Base-by-base conservation (phyloP, 1,284 basidiomycete species). In the Phellinidium pouzarii region DNA sequence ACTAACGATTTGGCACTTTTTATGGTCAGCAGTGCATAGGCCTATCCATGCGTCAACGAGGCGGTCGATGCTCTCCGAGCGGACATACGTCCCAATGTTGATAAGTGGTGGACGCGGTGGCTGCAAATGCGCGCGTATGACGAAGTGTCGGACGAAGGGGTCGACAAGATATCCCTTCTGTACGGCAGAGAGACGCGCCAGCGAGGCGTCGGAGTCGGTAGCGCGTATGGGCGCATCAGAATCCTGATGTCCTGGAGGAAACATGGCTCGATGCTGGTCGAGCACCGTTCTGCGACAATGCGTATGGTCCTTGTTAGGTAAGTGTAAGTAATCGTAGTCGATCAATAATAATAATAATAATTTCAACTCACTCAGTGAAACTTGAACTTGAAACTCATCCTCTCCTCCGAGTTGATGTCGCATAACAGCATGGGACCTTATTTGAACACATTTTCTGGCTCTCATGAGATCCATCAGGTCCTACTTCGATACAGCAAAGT, bases 11-110 rank as follows among this genome's bases (percentile, higher is more conserved):
- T 97, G 94, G 59, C 78, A 82, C 49, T 68, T 69, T 58, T 65
- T 69, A 12, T 70, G 72, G 9, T 67, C 67, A 14, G 60, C 52
- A 25, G 63, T 61, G 2, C 73, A 71, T 3, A 74, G 59, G 5
- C 64, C 59, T 14, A 96, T 61, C 78, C 93, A 97, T 42, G 75
- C 66, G 19, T 84, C 71, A 0, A 96, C 83, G 4, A 97, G 78
- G 43, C 69, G 66, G 64, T 99, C 96, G 43, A 98, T 81, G 1
- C 82, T 85, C 44, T 77, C 75, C 0, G 89, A 86, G 50, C 96
- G 80, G 52, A 96, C 81, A 60, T 88, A 91, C 1, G 95, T 99
- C 6, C 95, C 95, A 43, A 97, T 77, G 65, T 98, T 98, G 74
- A 99, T 98, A 59, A 98, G 70, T 0, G 94, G 94, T 1, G 91